Evolutionary conservation across 106 monocot species (phyloP).

Genomic region (Phalaenopsis equestris): DNA sequence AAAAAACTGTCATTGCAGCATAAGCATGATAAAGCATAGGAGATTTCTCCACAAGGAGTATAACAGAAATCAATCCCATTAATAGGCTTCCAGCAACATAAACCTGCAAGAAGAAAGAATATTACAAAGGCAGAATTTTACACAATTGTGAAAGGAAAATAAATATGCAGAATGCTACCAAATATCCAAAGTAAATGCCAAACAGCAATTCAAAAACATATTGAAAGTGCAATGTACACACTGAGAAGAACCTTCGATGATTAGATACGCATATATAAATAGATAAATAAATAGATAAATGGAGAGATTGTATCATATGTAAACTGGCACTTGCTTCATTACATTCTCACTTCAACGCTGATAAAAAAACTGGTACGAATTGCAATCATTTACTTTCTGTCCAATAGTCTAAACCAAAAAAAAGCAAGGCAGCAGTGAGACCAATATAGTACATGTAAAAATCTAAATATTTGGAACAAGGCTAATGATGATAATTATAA

Average conservation of each 20-base stretch:
- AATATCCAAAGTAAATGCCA: background rate
- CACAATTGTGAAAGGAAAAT: background rate
- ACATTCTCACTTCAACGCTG: background rate
- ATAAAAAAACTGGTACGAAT: background rate
- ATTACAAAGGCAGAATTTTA: constrained; percentile 1
- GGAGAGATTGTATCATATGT: background rate
- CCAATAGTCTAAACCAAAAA: background rate
- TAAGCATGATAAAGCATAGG: constrained; percentile 85
- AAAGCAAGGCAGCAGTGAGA: background rate
- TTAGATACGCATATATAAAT: no score
- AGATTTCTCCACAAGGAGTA: constrained; percentile 70
- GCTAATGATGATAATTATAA: background rate
- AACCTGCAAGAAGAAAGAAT: constrained; percentile 37
- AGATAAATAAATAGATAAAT: background rate
- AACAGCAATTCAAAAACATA: no score
- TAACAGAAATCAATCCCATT: constrained; percentile 43
- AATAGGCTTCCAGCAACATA: constrained; percentile 50
- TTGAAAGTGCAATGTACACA: no score
- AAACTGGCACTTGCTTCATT: background rate
- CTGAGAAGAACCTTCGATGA: no score
- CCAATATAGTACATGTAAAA: background rate
- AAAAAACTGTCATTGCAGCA: constrained; percentile 51
- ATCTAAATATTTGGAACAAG: background rate
- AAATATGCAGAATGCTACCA: background rate
- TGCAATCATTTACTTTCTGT: background rate